Evolutionary conservation across 2,329 filamentous ascomycete genomes (phyloP).

Genomic region (Colletotrichum caudatum): DNA sequence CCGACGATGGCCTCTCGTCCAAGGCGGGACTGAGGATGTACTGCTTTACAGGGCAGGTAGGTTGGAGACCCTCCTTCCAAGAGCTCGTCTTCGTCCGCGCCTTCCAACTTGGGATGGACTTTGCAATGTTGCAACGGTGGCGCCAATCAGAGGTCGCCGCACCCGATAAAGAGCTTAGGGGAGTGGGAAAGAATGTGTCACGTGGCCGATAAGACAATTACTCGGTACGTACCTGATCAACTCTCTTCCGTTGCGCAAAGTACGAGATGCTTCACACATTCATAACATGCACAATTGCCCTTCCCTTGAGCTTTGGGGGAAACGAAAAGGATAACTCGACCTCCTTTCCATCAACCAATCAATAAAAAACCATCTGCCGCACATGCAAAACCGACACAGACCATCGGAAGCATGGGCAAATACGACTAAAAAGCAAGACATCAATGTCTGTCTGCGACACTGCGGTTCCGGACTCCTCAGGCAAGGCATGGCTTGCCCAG

Average conservation of each 20-base stretch:
- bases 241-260: no score
- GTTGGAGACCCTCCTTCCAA: constrained; percentile 29
- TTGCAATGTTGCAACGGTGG: constrained; percentile 32
- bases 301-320: not conserved
- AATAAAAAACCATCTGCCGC: constrained; percentile 35
- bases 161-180: constrained; percentile 17
- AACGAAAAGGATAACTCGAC: not conserved
- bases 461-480: constrained; percentile 7
- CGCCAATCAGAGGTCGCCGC: constrained; percentile 31
- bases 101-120: constrained; percentile 40
- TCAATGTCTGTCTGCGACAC: constrained; percentile 13
- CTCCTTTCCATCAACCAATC: constrained; percentile 23
- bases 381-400: constrained; percentile 40
- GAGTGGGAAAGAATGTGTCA: constrained; percentile 12
- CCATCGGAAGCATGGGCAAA: constrained; percentile 18
- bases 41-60: constrained; percentile 19
- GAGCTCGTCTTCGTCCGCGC: constrained; percentile 35
- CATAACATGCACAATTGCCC: not conserved
- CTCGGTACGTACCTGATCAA: not conserved
- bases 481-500: constrained; percentile 31
- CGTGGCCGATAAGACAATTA: not conserved
- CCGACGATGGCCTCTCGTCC: constrained; percentile 14
- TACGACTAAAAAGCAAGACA: not conserved
- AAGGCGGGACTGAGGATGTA: not conserved
- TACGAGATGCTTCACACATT: constrained; percentile 12